A percentile compares a stretch with the other conserved stretches of the same genome.
phyloP scores from a whole-genome alignment of 1,284 basidiomycete species.

The Leccinum solheimii region DNA sequence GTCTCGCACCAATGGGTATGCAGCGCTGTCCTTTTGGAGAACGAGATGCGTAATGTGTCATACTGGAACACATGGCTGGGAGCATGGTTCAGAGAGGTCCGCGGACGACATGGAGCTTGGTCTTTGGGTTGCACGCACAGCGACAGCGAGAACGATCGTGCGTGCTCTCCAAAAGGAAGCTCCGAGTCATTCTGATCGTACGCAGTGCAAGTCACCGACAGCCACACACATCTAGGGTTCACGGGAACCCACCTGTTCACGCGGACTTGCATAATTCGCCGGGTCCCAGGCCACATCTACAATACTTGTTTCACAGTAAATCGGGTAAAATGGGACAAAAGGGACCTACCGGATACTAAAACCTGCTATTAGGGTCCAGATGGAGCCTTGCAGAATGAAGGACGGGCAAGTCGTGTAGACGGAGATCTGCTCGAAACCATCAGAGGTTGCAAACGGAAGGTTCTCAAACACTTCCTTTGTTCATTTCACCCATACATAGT shows the following conservation, averaged over 20 bases:
- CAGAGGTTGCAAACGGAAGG: slow-evolving; percentile 37
- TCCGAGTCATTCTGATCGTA: slow-evolving; percentile 8
- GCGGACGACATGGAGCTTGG: slow-evolving; percentile 38
- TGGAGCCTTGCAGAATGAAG: background rate
- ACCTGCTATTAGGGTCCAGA: background rate
- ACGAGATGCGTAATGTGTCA: slow-evolving; percentile 48
- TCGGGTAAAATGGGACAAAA: background rate
- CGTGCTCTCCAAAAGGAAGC: slow-evolving; percentile 43
- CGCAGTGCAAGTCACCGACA: slow-evolving; percentile 7
- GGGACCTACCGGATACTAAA: slow-evolving; percentile 11
- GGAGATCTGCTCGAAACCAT: slow-evolving; percentile 51
- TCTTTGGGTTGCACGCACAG: slow-evolving; percentile 7
- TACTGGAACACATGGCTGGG: slow-evolving; percentile 42
- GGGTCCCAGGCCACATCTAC: background rate
- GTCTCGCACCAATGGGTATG: slow-evolving; percentile 22
- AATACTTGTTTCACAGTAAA: slow-evolving; percentile 2
- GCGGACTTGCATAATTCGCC: background rate
- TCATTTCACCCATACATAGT: background rate
- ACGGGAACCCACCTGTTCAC: slow-evolving; percentile 16
- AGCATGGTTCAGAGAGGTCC: slow-evolving; percentile 45
- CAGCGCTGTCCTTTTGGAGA: slow-evolving; percentile 38
- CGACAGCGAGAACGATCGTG: slow-evolving; percentile 34
- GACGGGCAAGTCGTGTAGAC: slow-evolving; percentile 30
- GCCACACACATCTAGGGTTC: slow-evolving; percentile 1
- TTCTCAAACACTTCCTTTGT: background rate